Percentiles rank a stretch among this genome's conserved stretches.
Evolutionary conservation across 805 yeast species (phyloP).

Genomic region (Spathaspora sp.): DNA sequence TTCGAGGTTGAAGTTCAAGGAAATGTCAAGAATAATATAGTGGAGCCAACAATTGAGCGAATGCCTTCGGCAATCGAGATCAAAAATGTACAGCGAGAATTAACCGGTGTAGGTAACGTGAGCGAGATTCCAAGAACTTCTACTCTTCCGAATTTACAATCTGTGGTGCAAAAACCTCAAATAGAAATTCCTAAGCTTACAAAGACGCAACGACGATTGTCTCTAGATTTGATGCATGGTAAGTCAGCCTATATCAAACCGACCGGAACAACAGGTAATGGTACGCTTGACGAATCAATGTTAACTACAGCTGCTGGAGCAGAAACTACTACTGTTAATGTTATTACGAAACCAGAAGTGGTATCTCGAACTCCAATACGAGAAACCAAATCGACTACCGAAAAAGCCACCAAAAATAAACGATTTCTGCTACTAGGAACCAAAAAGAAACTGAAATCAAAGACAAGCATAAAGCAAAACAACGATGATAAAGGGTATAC

Average conservation of each 20-base stretch:
- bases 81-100: background rate
- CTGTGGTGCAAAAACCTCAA: background rate
- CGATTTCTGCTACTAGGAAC: background rate
- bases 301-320: slow-evolving; percentile 28
- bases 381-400: background rate
- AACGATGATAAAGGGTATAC: slow-evolving; percentile 8
- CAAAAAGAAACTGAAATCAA: background rate
- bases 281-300: background rate
- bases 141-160: background rate
- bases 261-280: slow-evolving; percentile 9
- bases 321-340: slow-evolving; percentile 29
- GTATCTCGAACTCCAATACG: background rate
- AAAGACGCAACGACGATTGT: slow-evolving; percentile 20
- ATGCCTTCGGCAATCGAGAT: background rate
- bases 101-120: background rate
- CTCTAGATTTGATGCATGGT: slow-evolving; percentile 25
- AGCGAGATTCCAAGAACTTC: background rate
- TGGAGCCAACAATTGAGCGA: background rate
- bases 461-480: background rate
- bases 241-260: slow-evolving; percentile 6
- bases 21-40: background rate
- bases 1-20: background rate
- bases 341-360: slow-evolving; percentile 24
- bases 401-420: background rate
- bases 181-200: slow-evolving; percentile 17